Base-by-base conservation (phyloP, 176 grass and related monocot species). In the Metroxylon sagu region DNA sequence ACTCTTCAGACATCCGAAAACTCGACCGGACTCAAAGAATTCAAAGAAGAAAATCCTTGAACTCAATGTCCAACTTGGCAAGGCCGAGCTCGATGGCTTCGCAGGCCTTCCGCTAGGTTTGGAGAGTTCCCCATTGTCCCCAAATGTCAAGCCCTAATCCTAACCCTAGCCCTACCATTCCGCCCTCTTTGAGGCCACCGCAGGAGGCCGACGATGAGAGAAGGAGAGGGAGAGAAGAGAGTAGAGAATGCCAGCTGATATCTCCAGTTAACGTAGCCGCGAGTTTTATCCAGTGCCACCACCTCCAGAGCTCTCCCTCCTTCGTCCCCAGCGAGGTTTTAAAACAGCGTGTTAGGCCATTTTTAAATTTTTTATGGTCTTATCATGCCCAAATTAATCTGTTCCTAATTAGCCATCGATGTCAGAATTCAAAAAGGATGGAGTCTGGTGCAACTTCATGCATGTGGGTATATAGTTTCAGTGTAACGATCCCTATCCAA, bases 11-110 rank as follows among this genome's bases (percentile, higher is more conserved):
- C 30, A 4, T 6, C 30, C 30, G 6, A 35, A 35, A 35, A 35
- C 30, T 35, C 30, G 30, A 35, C 3, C 5, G n/a, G n/a, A 31
- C 48, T 6, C 28, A 29, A 51, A 8, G 5, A 62, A 52, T 50
- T 4, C 39, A 52, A 15, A 31, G 53, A 54, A 16, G 23, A 19
- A 16, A 31, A n/a, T 6, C 92, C 92, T 97, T 97, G 77, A 77
- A 97, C 72, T 97, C 87, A 72, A 78, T 85, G 71, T 91, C 85
- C 66, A 91, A 74, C 66, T 97, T 97, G 57, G 92, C 92, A 55
- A 97, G 92, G 72, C 92, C 87, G 52, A 97, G 84, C 75, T 82
- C 88, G 67, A 91, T 76, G 35, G 87, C 87, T 89, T 84, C 87
- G 65, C 85, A 88, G 77, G 86, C 86, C 83, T 96, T 90, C 54